Conservation (phyloP, 164 flowering plant genomes). For the Paratinospora sagittata region DNA sequence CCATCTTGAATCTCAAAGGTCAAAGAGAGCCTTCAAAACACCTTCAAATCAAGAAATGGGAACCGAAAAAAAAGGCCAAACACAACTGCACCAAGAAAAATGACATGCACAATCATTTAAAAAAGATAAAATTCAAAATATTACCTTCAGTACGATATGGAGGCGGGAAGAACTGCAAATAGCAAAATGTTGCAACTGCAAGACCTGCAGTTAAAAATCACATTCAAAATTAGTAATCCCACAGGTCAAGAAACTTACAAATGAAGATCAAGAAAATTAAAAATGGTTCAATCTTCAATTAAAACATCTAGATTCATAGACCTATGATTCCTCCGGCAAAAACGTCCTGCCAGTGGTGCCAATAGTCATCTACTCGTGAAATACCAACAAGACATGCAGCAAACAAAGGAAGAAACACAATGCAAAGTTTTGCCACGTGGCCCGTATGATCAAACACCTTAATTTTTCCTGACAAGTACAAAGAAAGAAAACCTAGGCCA, state of each 20-base stretch:
- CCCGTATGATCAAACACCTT: conserved; percentile 69
- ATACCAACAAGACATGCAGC: conserved; percentile 63
- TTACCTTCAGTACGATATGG: conserved; percentile 68
- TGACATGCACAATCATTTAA: background rate
- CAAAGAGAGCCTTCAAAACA: too few species aligned
- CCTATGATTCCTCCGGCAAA: conserved; percentile 81
- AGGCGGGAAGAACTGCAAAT: conserved; percentile 78
- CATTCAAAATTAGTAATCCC: background rate
- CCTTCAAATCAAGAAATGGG: background rate
- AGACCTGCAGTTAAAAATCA: conserved; percentile 38
- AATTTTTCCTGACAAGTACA: conserved; percentile 74
- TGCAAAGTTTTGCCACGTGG: conserved; percentile 73
- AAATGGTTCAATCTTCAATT: background rate
- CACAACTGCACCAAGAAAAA: background rate
- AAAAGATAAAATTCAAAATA: background rate
- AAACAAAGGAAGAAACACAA: conserved; percentile 65
- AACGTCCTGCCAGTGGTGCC: conserved; percentile 97
- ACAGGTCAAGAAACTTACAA: background rate
- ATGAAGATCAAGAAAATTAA: background rate
- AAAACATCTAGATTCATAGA: conserved; percentile 20
- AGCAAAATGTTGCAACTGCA: conserved; percentile 60
- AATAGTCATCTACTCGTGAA: conserved; percentile 84
- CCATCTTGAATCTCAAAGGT: too few species aligned
- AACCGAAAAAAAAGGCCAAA: background rate
- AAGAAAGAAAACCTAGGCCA: conserved; percentile 73